Evolutionary conservation across 2,329 filamentous ascomycete species (phyloP).

Genomic region (Fusarium phyllophilum): DNA sequence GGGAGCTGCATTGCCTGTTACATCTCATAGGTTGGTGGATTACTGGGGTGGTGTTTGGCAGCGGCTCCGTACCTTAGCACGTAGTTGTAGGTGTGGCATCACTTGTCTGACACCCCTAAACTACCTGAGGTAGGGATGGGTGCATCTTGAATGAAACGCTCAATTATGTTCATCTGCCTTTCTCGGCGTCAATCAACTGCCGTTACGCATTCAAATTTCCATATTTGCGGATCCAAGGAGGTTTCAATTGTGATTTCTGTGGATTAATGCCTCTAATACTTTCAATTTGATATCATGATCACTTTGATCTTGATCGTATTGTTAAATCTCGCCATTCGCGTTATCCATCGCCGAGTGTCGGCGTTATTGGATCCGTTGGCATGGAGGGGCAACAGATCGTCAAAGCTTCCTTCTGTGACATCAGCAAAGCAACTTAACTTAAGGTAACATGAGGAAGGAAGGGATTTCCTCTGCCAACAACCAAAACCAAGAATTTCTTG

Average conservation of each 20-base stretch:
- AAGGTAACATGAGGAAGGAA: neutral
- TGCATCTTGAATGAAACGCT: slow-evolving; percentile 7
- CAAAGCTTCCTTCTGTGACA: slow-evolving; percentile 14
- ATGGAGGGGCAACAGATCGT: slow-evolving; percentile 15
- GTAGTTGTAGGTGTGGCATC: slow-evolving; percentile 1
- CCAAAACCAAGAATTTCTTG: slow-evolving; percentile 13
- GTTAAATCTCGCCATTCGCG: slow-evolving; percentile 37
- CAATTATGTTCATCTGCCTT: slow-evolving; percentile 12
- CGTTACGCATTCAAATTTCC: slow-evolving; percentile 9
- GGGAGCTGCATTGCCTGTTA: slow-evolving; percentile 15
- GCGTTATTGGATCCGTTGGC: slow-evolving; percentile 30
- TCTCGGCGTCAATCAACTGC: slow-evolving; percentile 29
- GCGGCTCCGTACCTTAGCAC: slow-evolving; percentile 38
- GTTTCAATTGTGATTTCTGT: neutral
- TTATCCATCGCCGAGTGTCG: slow-evolving; percentile 41
- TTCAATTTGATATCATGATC: neutral
- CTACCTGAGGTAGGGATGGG: neutral
- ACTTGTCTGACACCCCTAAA: slow-evolving; percentile 8
- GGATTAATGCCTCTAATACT: neutral
- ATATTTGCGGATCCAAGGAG: neutral
- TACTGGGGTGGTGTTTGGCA: slow-evolving; percentile 34
- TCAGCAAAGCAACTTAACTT: neutral
- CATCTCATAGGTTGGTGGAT: slow-evolving; percentile 33
- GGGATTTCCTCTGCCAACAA: slow-evolving; percentile 10
- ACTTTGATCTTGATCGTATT: neutral